A percentile compares a stretch with the other conserved stretches of the same genome.
These are phyloP conservation scores for Discostella stelligeroides DNA, from an alignment of 108 stramenopile genomes.

Conservation along the genomic window DNA sequence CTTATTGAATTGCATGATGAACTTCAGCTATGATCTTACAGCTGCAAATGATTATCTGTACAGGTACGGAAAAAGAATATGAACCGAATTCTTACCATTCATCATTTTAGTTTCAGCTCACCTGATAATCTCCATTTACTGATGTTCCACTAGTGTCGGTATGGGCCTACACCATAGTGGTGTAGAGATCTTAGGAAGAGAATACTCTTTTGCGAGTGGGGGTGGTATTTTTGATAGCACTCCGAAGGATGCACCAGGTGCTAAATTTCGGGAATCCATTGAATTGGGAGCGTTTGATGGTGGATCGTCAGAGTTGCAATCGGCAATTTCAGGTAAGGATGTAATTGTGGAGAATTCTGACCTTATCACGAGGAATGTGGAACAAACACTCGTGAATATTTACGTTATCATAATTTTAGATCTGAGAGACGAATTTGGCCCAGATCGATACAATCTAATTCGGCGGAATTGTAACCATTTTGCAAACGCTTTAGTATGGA, in stretches of 20 bases:
- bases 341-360: neutral
- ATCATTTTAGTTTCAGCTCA: too few species aligned
- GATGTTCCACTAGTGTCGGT: slow-evolving; percentile 65
- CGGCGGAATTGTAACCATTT: slow-evolving; percentile 93
- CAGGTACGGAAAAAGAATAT: neutral
- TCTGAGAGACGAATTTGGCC: slow-evolving; percentile 66
- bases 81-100: neutral
- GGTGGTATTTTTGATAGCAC: slow-evolving; percentile 77
- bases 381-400: neutral
- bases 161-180: slow-evolving; percentile 90
- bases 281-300: slow-evolving; percentile 84
- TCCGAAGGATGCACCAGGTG: slow-evolving; percentile 69
- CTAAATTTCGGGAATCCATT: slow-evolving; percentile 62
- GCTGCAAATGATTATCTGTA: slow-evolving; percentile 74
- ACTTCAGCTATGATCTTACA: slow-evolving; percentile 71
- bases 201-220: slow-evolving; percentile 82
- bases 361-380: too few species aligned
- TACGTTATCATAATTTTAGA: slow-evolving; percentile 22
- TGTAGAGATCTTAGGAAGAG: slow-evolving; percentile 79
- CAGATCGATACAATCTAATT: slow-evolving; percentile 79
- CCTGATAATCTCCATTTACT: neutral
- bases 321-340: slow-evolving; percentile 59
- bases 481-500: slow-evolving; percentile 83
- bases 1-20: neutral
- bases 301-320: slow-evolving; percentile 63